phyloP scores from a whole-genome alignment of 441 rosid genomes.

The Dalechampia spathulata region DNA sequence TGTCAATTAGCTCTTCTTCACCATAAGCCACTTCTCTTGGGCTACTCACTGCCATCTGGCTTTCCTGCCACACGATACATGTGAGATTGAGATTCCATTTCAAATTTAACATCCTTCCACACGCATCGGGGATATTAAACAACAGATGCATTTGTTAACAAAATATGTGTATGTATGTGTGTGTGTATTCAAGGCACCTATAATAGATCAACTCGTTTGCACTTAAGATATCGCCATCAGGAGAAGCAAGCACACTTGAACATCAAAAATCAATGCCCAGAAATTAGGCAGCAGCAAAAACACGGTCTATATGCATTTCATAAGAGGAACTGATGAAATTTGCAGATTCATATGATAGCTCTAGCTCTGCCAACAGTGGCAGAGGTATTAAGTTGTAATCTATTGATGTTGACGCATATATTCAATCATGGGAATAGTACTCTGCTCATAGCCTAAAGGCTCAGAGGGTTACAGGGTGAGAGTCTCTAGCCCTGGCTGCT shows the following conservation, averaged over 20 bases:
- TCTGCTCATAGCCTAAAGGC: not conserved
- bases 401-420: not conserved
- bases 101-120: too few relatives aligned
- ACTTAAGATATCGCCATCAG: not conserved
- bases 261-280: not conserved
- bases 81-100: too few relatives aligned
- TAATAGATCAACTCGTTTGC: not conserved
- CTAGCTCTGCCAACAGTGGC: not conserved
- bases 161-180: too few relatives aligned
- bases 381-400: not conserved
- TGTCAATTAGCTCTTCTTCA: not conserved
- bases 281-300: too few relatives aligned
- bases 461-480: too few relatives aligned
- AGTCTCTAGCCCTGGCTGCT: too few relatives aligned
- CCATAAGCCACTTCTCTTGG: not conserved
- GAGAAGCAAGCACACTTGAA: not conserved
- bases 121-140: too few relatives aligned
- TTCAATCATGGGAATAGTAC: not conserved
- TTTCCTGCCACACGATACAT: constrained; percentile 3
- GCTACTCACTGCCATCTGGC: not conserved
- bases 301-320: not conserved
- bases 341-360: not conserved
- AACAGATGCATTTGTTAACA: not conserved
- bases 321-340: not conserved
- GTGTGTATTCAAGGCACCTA: not conserved